A percentile compares a stretch with the other conserved stretches of the same genome.
These are phyloP conservation scores for Sphagnum magellanicum DNA, from an alignment of 228 moss, liverwort and hornwort species.

Conservation along the genomic window DNA sequence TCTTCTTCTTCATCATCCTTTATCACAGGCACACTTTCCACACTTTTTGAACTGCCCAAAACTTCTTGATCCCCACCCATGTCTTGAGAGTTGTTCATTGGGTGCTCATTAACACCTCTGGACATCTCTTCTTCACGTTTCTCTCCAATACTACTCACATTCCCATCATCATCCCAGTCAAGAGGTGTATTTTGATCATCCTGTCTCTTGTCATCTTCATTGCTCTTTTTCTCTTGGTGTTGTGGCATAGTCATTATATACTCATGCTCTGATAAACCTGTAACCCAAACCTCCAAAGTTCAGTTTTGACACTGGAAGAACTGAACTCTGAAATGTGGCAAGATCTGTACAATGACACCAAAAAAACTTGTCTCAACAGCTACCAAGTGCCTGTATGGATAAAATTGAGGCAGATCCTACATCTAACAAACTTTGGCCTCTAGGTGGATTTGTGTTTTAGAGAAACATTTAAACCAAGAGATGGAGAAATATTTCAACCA, in stretches of 20 bases:
- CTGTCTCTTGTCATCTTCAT: conserved; percentile 35
- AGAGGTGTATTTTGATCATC: conserved; percentile 36
- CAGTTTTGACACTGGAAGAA: neutral
- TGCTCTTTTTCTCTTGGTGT: conserved; percentile 26
- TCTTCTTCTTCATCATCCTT: conserved; percentile 23
- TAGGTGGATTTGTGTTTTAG: too few species aligned
- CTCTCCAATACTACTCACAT: too few species aligned
- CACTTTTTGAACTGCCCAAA: neutral
- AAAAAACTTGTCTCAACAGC: too few species aligned
- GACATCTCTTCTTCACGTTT: too few species aligned
- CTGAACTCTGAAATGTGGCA: too few species aligned
- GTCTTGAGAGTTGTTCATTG: neutral
- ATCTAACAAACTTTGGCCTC: too few species aligned
- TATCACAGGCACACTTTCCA: neutral
- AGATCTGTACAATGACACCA: too few species aligned
- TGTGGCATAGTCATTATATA: conserved; percentile 25
- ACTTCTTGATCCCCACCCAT: neutral
- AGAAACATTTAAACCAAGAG: too few species aligned
- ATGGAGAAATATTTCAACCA: too few species aligned
- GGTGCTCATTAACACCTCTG: neutral
- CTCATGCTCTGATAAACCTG: conserved; percentile 53
- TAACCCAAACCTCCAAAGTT: neutral
- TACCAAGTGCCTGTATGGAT: too few species aligned
- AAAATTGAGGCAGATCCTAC: too few species aligned
- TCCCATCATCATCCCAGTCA: conserved; percentile 29